Conservation (phyloP, 2,329 filamentous ascomycete genomes). For the Aaosphaeria arxii region DNA sequence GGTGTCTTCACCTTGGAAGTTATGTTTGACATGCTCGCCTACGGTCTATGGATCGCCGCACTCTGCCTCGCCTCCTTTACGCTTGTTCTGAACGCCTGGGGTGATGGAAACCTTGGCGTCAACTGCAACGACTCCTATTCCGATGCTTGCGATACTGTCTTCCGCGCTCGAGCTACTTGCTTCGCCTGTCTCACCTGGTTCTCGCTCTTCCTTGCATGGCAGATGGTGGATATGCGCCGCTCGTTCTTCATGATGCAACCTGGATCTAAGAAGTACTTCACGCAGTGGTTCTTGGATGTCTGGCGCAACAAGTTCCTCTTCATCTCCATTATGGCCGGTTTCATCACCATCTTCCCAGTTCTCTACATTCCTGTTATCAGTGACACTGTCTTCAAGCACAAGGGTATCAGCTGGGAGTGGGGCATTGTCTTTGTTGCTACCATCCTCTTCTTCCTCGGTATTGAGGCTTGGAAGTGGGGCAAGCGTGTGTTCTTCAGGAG, state of each 20-base stretch:
- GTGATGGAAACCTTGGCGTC: slow-evolving; percentile 28
- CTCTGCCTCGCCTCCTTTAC: slow-evolving; percentile 35
- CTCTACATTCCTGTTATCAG: slow-evolving; percentile 68
- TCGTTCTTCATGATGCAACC: slow-evolving; percentile 75
- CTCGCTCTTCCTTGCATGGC: slow-evolving; percentile 74
- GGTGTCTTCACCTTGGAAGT: slow-evolving; percentile 40
- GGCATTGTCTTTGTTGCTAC: slow-evolving; percentile 62
- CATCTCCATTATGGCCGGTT: slow-evolving; percentile 43
- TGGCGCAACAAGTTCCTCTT: slow-evolving; percentile 68
- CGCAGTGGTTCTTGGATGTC: slow-evolving; percentile 64
- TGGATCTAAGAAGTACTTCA: slow-evolving; percentile 52
- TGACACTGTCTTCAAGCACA: slow-evolving; percentile 63
- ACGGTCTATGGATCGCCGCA: slow-evolving; percentile 35
- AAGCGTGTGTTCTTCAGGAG: slow-evolving; percentile 52
- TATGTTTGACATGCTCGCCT: slow-evolving; percentile 37
- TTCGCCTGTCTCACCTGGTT: slow-evolving; percentile 76
- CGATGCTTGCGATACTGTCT: slow-evolving; percentile 31
- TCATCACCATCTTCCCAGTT: slow-evolving; percentile 45
- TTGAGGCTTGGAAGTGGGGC: slow-evolving; percentile 65
- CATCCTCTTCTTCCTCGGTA: slow-evolving; percentile 60
- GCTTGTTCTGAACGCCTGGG: slow-evolving; percentile 34
- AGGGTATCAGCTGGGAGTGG: slow-evolving; percentile 68
- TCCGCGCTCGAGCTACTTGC: slow-evolving; percentile 63
- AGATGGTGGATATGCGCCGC: slow-evolving; percentile 69
- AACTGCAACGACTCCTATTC: slow-evolving; percentile 36